These are phyloP conservation scores for Neofusicoccum cordaticola DNA, from an alignment of 2,329 filamentous ascomycete species.

Conservation along the genomic window DNA sequence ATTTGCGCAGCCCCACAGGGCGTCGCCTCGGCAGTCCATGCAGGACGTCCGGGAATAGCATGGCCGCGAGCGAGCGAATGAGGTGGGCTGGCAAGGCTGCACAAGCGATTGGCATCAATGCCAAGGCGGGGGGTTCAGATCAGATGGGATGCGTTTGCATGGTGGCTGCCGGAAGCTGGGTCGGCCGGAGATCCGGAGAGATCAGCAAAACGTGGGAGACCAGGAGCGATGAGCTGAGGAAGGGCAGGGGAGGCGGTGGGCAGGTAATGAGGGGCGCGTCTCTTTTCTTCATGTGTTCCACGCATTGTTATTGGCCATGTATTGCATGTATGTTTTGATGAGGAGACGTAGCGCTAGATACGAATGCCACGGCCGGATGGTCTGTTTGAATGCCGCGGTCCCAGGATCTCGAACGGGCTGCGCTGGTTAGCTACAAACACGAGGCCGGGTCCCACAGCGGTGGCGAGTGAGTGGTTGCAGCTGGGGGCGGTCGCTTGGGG, in stretches of 20 bases:
- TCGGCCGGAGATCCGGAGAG: slow-evolving; percentile 5
- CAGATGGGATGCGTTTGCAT: neutral
- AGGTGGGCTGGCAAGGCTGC: neutral
- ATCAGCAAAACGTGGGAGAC: slow-evolving; percentile 5
- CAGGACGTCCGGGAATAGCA: neutral
- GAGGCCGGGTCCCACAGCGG: neutral
- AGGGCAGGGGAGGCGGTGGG: neutral
- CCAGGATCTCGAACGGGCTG: neutral
- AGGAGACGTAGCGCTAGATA: neutral
- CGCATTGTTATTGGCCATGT: neutral
- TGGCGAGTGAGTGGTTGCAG: neutral
- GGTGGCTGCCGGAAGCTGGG: neutral
- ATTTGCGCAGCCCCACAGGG: slow-evolving; percentile 1
- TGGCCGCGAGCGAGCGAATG: neutral
- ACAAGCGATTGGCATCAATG: neutral
- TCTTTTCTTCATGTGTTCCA: neutral
- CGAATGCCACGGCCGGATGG: neutral
- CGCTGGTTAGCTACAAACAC: neutral
- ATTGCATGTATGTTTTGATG: neutral
- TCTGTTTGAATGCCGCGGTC: neutral
- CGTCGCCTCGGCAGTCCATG: slow-evolving; percentile 5
- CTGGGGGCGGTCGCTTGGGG: neutral
- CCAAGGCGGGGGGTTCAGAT: neutral
- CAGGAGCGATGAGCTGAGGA: neutral
- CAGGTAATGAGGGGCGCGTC: neutral